Percentiles rank a stretch among this genome's conserved stretches.
Conservation (phyloP, 2,329 filamentous ascomycete species). For the Epichloe sp. region DNA sequence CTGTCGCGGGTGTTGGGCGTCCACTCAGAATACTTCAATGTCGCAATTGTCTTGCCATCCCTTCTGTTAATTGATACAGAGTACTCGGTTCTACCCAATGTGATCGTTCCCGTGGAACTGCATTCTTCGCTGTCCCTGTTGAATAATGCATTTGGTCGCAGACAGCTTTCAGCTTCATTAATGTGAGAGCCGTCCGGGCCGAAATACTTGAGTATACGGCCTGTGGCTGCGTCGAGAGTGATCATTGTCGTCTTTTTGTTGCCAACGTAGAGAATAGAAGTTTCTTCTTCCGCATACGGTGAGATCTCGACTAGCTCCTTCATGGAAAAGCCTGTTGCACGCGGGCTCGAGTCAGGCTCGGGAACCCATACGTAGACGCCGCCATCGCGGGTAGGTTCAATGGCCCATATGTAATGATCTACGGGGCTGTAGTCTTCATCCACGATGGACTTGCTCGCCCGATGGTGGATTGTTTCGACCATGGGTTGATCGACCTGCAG, state of each 20-base stretch:
- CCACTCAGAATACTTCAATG: constrained; percentile 90
- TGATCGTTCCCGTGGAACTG: constrained; percentile 65
- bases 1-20: constrained; percentile 80
- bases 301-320: constrained; percentile 79
- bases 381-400: constrained; percentile 82
- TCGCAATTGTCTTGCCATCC: constrained; percentile 67
- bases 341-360: constrained; percentile 41
- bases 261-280: constrained; percentile 72
- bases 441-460: constrained; percentile 50
- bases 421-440: constrained; percentile 50
- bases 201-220: constrained; percentile 72
- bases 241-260: constrained; percentile 85
- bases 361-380: constrained; percentile 78
- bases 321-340: constrained; percentile 59
- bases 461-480: constrained; percentile 78
- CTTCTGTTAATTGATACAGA: constrained; percentile 71
- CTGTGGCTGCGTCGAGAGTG: constrained; percentile 76
- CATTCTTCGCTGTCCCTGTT: constrained; percentile 62
- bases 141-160: constrained; percentile 52
- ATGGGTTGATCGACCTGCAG: constrained; percentile 74
- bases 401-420: constrained; percentile 87
- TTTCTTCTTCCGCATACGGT: constrained; percentile 59
- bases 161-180: constrained; percentile 62
- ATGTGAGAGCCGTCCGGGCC: constrained; percentile 57
- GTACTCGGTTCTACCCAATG: constrained; percentile 79